These are phyloP conservation scores for Cyphellophora europaea DNA, from an alignment of 2,329 filamentous ascomycete genomes.

Conservation along the genomic window DNA sequence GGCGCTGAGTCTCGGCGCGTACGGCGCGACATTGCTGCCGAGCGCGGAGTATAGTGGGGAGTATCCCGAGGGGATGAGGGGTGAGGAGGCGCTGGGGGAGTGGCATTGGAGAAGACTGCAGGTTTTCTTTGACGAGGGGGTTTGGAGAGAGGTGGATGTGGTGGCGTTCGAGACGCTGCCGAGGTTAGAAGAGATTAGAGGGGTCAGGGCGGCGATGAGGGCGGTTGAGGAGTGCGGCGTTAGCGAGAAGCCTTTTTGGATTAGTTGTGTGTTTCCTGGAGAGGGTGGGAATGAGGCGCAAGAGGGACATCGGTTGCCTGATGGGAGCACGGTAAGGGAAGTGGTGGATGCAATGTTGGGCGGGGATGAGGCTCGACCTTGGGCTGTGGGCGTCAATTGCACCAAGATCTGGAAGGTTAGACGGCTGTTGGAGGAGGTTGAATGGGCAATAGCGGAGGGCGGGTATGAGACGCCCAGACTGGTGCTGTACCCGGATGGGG, in stretches of 20 bases:
- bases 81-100: slow-evolving; percentile 31
- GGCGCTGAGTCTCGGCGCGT: slow-evolving; percentile 56
- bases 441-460: slow-evolving; percentile 28
- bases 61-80: slow-evolving; percentile 32
- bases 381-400: slow-evolving; percentile 61
- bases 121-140: slow-evolving; percentile 37
- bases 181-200: slow-evolving; percentile 51
- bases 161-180: slow-evolving; percentile 60
- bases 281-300: slow-evolving; percentile 32
- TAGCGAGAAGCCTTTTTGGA: slow-evolving; percentile 44
- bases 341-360: slow-evolving; percentile 31
- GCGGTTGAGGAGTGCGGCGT: slow-evolving; percentile 6
- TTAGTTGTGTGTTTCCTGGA: slow-evolving; percentile 55
- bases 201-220: slow-evolving; percentile 40
- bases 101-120: slow-evolving; percentile 51
- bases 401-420: slow-evolving; percentile 32
- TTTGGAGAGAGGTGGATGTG: slow-evolving; percentile 38
- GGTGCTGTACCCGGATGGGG: slow-evolving; percentile 60
- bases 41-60: slow-evolving; percentile 55
- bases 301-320: slow-evolving; percentile 40
- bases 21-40: slow-evolving; percentile 58
- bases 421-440: slow-evolving; percentile 20
- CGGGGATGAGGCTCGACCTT: slow-evolving; percentile 30
- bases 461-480: slow-evolving; percentile 38
- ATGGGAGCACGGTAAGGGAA: slow-evolving; percentile 41